Evolutionary conservation across 164 flowering plant species (phyloP).

Genomic region (Aristolochia contorta): DNA sequence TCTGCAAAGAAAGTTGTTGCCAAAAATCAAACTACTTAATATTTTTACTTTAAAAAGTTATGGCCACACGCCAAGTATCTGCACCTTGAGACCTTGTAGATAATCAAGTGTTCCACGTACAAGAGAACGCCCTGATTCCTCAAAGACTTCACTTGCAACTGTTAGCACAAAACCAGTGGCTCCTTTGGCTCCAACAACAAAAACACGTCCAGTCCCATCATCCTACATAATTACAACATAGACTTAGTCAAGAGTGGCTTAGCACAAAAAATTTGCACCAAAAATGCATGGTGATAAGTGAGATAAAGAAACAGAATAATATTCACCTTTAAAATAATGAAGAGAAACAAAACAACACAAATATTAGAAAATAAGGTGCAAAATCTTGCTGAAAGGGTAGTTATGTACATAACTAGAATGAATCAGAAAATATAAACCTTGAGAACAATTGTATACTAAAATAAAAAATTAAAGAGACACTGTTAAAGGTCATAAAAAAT

Average conservation of each 20-base stretch:
- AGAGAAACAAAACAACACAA: no score
- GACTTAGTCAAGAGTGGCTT: slow-evolving; percentile 1
- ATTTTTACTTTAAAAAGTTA: background rate
- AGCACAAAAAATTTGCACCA: background rate
- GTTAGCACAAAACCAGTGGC: slow-evolving; percentile 77
- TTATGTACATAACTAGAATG: no score
- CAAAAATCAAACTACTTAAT: slow-evolving; percentile 5
- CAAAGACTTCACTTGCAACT: slow-evolving; percentile 89
- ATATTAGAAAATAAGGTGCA: no score
- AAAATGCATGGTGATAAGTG: background rate
- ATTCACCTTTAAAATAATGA: no score
- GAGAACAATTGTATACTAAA: no score
- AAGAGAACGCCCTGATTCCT: slow-evolving; percentile 89
- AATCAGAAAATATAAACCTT: no score
- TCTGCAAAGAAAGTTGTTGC: slow-evolving; percentile 33
- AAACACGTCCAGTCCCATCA: slow-evolving; percentile 84
- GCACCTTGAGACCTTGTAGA: slow-evolving; percentile 95
- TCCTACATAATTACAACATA: slow-evolving; percentile 33
- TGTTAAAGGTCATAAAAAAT: no score
- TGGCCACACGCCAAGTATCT: slow-evolving; percentile 2
- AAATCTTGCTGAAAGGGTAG: no score
- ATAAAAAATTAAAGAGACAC: no score
- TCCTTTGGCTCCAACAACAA: slow-evolving; percentile 86
- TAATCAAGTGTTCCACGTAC: slow-evolving; percentile 90
- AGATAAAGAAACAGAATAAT: no score